phyloP scores from a whole-genome alignment of 805 yeast species.

The Scheffersomyces coipomensis region DNA sequence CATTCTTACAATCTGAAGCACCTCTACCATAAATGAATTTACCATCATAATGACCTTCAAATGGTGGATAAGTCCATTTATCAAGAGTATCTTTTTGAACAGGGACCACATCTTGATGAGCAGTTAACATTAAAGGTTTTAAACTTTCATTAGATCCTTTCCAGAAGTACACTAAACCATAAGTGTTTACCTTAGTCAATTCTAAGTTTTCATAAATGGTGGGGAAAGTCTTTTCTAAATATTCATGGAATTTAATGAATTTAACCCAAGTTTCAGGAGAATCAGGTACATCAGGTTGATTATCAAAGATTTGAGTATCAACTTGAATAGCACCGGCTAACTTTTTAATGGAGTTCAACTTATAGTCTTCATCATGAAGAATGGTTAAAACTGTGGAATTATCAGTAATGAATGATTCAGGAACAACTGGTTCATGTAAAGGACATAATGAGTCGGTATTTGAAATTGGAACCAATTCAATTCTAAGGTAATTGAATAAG shows the following conservation, averaged over 20 bases:
- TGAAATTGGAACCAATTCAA: constrained; percentile 9
- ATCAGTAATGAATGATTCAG: constrained; percentile 26
- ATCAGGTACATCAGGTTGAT: constrained; percentile 46
- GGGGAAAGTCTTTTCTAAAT: constrained; percentile 56
- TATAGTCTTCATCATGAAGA: constrained; percentile 21
- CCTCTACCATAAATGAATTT: constrained; percentile 75
- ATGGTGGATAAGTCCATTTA: constrained; percentile 70
- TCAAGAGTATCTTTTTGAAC: constrained; percentile 55
- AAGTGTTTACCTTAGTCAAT: constrained; percentile 57
- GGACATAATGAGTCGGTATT: constrained; percentile 20
- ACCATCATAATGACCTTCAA: constrained; percentile 59
- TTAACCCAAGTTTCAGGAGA: constrained; percentile 51
- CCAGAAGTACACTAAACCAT: constrained; percentile 65
- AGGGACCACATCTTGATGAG: constrained; percentile 83
- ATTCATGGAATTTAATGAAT: constrained; percentile 46
- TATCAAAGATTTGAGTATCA: constrained; percentile 64
- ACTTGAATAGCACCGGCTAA: constrained; percentile 60
- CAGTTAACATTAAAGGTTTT: constrained; percentile 67
- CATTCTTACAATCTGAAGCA: constrained; percentile 69
- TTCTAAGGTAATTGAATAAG: constrained; percentile 14
- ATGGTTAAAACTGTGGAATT: constrained; percentile 29
- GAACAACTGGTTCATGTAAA: constrained; percentile 18
- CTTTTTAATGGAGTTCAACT: constrained; percentile 36
- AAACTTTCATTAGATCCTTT: constrained; percentile 50
- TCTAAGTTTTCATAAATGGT: constrained; percentile 44